Base-by-base conservation (phyloP, 192 early-diverging fungal genomes). In the Helicostylum pulchrum region DNA sequence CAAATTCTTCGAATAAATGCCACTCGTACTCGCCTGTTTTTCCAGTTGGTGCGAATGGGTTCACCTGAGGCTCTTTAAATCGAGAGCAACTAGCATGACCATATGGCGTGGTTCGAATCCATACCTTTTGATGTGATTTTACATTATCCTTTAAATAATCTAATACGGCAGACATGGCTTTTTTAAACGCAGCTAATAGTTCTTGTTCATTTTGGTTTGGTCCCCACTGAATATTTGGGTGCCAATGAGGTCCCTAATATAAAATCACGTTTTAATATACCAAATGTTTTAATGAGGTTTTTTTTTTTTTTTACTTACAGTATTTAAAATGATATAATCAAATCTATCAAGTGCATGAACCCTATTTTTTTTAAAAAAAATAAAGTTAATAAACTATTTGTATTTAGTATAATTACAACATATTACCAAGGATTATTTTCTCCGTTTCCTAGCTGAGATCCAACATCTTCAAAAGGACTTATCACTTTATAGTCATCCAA, bases 81-180 rank as follows among this genome's bases (percentile, higher is more conserved):
- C 60, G 59, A 12, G 74, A 75, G 19, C 74, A 75, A 12, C 46
- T 66, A 0, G 61, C 64, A n/a, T 75, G 74, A 3, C 74, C 74
- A 31, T 67, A 75, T 0, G 69, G 68, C 47, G 68, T 62, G 44
- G 62, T 66, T 48, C 74, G 63, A 31, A 75, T 53, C 49, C 60
- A 75, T 23, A 71, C 48, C 21, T 53, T 69, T 26, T 71, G 68
- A 42, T 70, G 59, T 32, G 64, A 65, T 23, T 71, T 59, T 3
- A 71, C 39, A 43, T 31, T 42, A 10, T 26, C 9, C 21, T 63
- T 63, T 19, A 70, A 43, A 47, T 70, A 54, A 5, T 55, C 51
- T 51, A 64, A 73, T 4, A 67, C 47, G 8, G 46, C 20, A 14
- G 48, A 17, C 48, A 68, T 67, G 3, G 65, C 26, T 8, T 60